A percentile compares a stretch with the other conserved stretches of the same genome.
Conservation (phyloP, 768 basidiomycete species). For the Panaeolus papilionaceus region DNA sequence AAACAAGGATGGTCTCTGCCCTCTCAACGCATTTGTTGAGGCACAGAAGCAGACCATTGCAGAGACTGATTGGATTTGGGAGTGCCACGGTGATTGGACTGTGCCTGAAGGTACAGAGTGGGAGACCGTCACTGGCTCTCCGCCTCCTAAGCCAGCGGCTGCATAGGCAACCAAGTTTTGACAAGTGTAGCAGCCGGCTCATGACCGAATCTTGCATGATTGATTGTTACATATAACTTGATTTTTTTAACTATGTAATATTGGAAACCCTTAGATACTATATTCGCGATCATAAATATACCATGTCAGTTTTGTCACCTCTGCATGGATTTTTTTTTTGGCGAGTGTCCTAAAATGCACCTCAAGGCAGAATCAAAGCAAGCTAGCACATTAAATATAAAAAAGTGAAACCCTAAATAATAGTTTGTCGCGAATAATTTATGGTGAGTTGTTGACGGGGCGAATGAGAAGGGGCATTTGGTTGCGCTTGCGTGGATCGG, state of each 20-base stretch:
- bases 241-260: not conserved
- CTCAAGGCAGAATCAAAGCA: not conserved
- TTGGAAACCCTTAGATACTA: not conserved
- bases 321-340: too few relatives aligned
- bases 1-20: conserved; percentile 80
- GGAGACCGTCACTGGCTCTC: conserved; percentile 77
- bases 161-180: not conserved
- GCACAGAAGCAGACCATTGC: conserved; percentile 71
- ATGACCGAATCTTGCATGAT: not conserved
- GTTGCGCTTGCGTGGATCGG: conserved; percentile 41
- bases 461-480: conserved; percentile 51
- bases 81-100: conserved; percentile 79
- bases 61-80: conserved; percentile 75
- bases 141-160: conserved; percentile 41
- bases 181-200: not conserved
- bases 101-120: conserved; percentile 70
- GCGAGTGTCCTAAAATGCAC: not conserved
- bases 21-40: conserved; percentile 71
- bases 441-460: not conserved
- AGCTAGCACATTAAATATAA: not conserved
- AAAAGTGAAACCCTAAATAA: not conserved
- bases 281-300: not conserved
- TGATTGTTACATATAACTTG: not conserved
- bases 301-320: not conserved
- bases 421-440: not conserved